Evolutionary conservation across 2,329 filamentous ascomycete genomes (phyloP).

Genomic region (Trichoderma harzianum): DNA sequence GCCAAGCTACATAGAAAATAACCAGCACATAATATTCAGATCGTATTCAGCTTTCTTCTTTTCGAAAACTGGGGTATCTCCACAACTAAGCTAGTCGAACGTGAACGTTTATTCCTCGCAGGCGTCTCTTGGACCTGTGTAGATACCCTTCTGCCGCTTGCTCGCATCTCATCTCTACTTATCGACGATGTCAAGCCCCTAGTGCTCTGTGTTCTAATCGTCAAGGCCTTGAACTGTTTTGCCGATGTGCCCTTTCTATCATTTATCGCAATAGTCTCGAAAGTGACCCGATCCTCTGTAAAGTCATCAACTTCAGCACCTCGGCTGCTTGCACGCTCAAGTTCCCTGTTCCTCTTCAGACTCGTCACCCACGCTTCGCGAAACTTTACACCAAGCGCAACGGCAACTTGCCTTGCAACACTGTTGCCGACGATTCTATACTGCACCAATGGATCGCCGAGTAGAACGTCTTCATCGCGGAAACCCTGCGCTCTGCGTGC

Average conservation of each 20-base stretch:
- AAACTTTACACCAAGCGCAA: constrained; percentile 63
- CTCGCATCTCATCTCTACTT: not conserved
- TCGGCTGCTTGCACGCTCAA: not conserved
- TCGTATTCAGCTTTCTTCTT: not conserved
- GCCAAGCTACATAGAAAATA: not conserved
- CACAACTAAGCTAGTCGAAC: not conserved
- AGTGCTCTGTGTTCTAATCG: not conserved
- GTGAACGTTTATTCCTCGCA: not conserved
- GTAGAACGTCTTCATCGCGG: constrained; percentile 65
- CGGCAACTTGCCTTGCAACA: constrained; percentile 65
- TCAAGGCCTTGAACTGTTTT: no score
- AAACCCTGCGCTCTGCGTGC: constrained; percentile 66
- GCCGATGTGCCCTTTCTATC: not conserved
- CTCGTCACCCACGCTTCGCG: constrained; percentile 49
- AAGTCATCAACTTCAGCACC: not conserved
- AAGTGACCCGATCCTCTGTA: no score
- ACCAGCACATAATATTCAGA: not conserved
- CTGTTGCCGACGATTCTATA: constrained; percentile 72
- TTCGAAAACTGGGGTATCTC: not conserved
- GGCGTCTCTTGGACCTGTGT: not conserved
- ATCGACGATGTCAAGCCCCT: not conserved
- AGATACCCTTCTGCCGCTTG: not conserved
- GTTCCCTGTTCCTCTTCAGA: not conserved
- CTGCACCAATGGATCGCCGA: constrained; percentile 55
- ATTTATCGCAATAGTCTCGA: not conserved